A percentile compares a stretch with the other conserved stretches of the same genome.
Conservation (phyloP, 257 asterid genomes). For the Jasminum sambac region DNA sequence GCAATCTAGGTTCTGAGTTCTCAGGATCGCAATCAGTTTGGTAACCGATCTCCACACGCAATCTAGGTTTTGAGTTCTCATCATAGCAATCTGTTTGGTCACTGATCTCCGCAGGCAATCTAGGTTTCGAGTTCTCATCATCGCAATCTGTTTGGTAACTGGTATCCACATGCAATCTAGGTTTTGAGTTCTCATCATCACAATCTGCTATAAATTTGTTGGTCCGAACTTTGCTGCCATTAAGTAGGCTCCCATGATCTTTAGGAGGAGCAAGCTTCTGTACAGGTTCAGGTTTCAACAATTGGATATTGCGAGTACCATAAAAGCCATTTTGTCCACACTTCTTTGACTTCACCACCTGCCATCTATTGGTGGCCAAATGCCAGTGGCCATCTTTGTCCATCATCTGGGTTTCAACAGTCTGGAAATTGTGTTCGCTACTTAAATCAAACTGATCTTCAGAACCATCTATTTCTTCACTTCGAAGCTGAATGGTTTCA, state of each 20-base stretch:
- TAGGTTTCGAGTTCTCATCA: too few relatives aligned
- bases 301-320: conserved; percentile 45
- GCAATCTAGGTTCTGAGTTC: conserved; percentile 31
- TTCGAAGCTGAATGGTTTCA: conserved; percentile 41
- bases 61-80: conserved; percentile 31
- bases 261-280: conserved; percentile 53
- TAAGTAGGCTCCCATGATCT: conserved; percentile 35
- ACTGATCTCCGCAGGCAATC: conserved; percentile 34
- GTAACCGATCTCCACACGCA: too few relatives aligned
- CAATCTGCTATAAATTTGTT: conserved; percentile 50
- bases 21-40: conserved; percentile 41
- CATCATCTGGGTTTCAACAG: conserved; percentile 36
- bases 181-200: conserved; percentile 37
- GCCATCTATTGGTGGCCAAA: conserved; percentile 44
- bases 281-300: conserved; percentile 43
- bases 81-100: conserved; percentile 40
- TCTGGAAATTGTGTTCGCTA: conserved; percentile 41
- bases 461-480: conserved; percentile 37
- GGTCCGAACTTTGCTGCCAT: conserved; percentile 71
- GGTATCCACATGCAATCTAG: conserved; percentile 33
- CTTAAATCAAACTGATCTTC: conserved; percentile 40
- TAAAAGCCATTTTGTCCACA: conserved; percentile 46
- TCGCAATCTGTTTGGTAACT: conserved; percentile 38
- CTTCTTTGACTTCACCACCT: conserved; percentile 58
- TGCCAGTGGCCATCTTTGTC: conserved; percentile 33